Conservation (phyloP, 129 eudicot genomes). For the Flaveria bidentis region DNA sequence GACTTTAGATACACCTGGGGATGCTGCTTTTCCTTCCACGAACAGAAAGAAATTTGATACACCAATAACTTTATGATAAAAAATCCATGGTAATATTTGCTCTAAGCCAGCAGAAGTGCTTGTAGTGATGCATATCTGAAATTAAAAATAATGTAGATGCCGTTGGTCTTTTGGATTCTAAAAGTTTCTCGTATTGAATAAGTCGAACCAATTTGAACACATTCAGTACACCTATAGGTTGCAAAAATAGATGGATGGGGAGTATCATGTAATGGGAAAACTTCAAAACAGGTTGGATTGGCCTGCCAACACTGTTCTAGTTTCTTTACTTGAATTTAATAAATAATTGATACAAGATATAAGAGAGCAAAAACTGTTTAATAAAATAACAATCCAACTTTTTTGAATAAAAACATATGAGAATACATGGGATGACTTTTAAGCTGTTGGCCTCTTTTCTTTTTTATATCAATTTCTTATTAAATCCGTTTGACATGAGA, state of each 20-base stretch:
- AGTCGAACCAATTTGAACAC: constrained; percentile 2
- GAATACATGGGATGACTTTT: not conserved
- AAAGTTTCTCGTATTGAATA: not conserved
- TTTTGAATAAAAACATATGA: not conserved
- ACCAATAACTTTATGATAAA: constrained; percentile 67
- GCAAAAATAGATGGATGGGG: not conserved
- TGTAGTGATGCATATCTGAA: constrained; percentile 61
- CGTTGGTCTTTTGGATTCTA: constrained; percentile 1
- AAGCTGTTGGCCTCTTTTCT: not conserved
- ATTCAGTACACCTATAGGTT: not conserved
- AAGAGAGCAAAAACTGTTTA: not conserved
- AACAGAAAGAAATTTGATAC: constrained; percentile 54
- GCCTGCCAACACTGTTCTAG: not conserved
- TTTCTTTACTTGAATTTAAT: not conserved
- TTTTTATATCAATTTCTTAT: not conserved
- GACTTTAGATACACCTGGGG: constrained; percentile 52
- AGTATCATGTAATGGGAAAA: not conserved
- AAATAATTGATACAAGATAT: not conserved
- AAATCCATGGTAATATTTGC: constrained; percentile 73
- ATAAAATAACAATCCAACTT: not conserved
- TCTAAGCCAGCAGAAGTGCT: constrained; percentile 80
- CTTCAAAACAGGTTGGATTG: not conserved
- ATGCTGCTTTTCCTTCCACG: constrained; percentile 75
- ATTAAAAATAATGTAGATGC: constrained; percentile 2
- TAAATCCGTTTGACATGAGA: not conserved